These are phyloP conservation scores for Calocybe gangraenosa DNA, from an alignment of 768 basidiomycete genomes.

Conservation along the genomic window DNA sequence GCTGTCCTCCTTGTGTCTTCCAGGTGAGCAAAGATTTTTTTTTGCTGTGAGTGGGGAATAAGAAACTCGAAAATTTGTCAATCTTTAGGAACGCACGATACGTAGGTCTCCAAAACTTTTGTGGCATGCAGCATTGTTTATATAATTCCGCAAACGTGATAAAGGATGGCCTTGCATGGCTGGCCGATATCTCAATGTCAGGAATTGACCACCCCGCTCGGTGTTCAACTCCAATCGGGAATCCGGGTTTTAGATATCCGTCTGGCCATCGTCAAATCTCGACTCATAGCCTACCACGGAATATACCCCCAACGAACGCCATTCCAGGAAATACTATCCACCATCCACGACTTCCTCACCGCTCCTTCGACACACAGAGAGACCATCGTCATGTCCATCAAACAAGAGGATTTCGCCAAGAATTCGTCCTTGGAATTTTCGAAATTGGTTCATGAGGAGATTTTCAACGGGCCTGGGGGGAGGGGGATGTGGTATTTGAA, in stretches of 20 bases:
- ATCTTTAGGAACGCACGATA: constrained; percentile 60
- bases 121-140: too few relatives aligned
- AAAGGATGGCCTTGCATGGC: constrained; percentile 78
- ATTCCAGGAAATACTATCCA: constrained; percentile 61
- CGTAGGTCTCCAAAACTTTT: too few relatives aligned
- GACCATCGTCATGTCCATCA: constrained; percentile 82
- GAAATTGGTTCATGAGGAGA: constrained; percentile 58
- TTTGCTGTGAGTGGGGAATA: constrained; percentile 11
- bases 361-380: constrained; percentile 55
- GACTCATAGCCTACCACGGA: constrained; percentile 78
- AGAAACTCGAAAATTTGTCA: constrained; percentile 11
- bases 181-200: constrained; percentile 91
- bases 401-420: constrained; percentile 71
- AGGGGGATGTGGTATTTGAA: constrained; percentile 76
- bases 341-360: constrained; percentile 61
- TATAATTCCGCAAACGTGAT: too few relatives aligned
- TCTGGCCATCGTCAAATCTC: constrained; percentile 58
- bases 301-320: constrained; percentile 64
- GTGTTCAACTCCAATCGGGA: constrained; percentile 67
- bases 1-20: constrained; percentile 72
- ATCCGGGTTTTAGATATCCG: constrained; percentile 83
- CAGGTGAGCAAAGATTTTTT: constrained; percentile 58
- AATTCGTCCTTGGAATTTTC: constrained; percentile 54
- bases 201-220: constrained; percentile 53
- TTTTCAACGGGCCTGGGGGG: constrained; percentile 50